Evolutionary conservation across 1,284 basidiomycete genomes (phyloP).

Genomic region (Flammula alnicola): DNA sequence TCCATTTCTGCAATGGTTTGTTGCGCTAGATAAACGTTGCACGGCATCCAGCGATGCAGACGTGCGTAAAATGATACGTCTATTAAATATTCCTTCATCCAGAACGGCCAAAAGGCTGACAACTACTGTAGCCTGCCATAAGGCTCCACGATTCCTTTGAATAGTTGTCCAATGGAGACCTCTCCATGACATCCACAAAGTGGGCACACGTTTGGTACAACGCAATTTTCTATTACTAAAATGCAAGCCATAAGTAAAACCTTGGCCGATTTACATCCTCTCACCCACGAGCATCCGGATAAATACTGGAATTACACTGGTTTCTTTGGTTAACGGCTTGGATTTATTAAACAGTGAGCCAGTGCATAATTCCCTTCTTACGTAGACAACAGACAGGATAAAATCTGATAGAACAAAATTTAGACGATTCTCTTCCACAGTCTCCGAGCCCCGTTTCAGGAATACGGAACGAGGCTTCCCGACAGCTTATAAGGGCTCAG

Average conservation of each 20-base stretch:
- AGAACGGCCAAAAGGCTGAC: background rate
- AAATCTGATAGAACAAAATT: too few relatives aligned
- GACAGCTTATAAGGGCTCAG: too few relatives aligned
- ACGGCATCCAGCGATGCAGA: background rate
- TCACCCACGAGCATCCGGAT: background rate
- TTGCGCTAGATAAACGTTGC: background rate
- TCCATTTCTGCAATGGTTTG: conserved; percentile 8
- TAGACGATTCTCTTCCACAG: too few relatives aligned
- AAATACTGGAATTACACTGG: conserved; percentile 3
- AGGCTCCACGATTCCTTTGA: conserved; percentile 12
- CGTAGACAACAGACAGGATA: conserved; percentile 18
- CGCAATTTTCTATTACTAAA: conserved; percentile 2
- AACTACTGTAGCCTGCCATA: conserved; percentile 15
- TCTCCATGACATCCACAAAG: too few relatives aligned
- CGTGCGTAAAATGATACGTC: background rate
- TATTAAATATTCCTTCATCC: background rate
- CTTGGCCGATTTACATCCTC: background rate
- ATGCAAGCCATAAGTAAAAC: conserved; percentile 1
- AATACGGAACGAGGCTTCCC: too few relatives aligned
- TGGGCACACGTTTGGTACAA: background rate
- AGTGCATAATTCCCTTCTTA: conserved; percentile 20
- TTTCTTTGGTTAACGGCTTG: too few relatives aligned
- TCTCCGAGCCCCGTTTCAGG: too few relatives aligned
- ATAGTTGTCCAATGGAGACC: background rate
- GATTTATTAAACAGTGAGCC: too few relatives aligned